Conservation (phyloP, 495 filamentous ascomycete species). For the Penicillium maclennaniae region DNA sequence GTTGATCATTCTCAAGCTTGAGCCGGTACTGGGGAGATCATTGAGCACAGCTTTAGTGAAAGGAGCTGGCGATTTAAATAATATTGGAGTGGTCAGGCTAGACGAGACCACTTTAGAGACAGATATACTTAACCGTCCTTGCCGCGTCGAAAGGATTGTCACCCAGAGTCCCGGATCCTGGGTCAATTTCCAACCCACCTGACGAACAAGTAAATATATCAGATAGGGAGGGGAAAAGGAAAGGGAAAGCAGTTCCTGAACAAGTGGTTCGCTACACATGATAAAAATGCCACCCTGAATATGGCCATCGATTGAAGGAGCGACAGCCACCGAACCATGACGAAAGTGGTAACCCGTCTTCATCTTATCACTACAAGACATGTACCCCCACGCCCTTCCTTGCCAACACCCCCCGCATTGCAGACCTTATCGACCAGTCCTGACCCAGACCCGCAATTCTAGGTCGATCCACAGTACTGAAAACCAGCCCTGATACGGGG, state of each 20-base stretch:
- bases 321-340: neutral
- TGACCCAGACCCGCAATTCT: neutral
- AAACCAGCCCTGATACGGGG: neutral
- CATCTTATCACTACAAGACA: neutral
- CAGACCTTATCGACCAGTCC: neutral
- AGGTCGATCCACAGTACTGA: neutral
- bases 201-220: neutral
- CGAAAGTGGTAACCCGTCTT: neutral
- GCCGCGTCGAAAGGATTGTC: neutral
- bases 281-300: neutral
- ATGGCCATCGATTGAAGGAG: neutral
- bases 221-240: neutral
- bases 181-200: neutral
- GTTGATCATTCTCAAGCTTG: too few relatives aligned
- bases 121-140: neutral
- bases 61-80: too few relatives aligned
- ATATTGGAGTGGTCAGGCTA: too few relatives aligned
- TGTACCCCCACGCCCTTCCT: neutral
- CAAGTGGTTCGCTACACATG: neutral
- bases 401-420: neutral
- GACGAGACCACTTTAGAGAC: neutral
- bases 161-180: neutral
- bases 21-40: too few relatives aligned
- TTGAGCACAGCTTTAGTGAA: too few relatives aligned
- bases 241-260: neutral